phyloP scores from a whole-genome alignment of 2,329 filamentous ascomycete genomes.

The Ophiocordyceps camponoti-rufipedis region DNA sequence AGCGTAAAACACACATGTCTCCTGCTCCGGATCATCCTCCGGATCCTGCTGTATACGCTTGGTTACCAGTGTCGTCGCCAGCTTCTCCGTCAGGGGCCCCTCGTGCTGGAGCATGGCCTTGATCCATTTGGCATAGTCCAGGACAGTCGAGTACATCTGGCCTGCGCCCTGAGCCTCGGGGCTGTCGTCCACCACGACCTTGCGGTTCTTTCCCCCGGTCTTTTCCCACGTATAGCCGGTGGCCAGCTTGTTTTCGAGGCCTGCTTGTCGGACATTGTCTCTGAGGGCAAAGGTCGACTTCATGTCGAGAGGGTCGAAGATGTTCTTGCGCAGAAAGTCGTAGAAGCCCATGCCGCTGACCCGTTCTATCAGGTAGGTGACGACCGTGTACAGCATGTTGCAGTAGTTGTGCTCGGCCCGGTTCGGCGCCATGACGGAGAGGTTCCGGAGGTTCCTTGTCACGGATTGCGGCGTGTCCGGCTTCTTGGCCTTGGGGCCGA shows the following conservation, averaged over 20 bases:
- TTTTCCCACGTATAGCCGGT: conserved; percentile 6
- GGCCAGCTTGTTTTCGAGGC: conserved; percentile 5
- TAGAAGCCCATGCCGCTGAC: conserved; percentile 5
- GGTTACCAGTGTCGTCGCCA: conserved; percentile 6
- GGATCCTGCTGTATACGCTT: conserved; percentile 6
- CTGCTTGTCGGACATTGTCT: conserved; percentile 3
- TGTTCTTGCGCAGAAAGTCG: conserved; percentile 4
- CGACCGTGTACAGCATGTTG: conserved; percentile 12
- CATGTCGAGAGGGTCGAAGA: conserved; percentile 1
- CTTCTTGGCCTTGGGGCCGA: conserved; percentile 4
- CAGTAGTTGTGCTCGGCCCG: conserved; percentile 9
- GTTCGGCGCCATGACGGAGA: conserved; percentile 6
- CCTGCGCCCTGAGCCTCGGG: conserved; percentile 13
- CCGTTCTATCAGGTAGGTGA: conserved; percentile 8
- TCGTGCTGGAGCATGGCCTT: conserved; percentile 8
- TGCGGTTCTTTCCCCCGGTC: not conserved
- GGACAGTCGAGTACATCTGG: conserved; percentile 9
- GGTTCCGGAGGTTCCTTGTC: conserved; percentile 10
- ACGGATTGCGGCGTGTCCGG: conserved; percentile 8
- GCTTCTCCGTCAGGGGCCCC: conserved; percentile 6
- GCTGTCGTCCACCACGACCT: conserved; percentile 2
- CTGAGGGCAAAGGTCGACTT: conserved; percentile 8
- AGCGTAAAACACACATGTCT: conserved; percentile 5
- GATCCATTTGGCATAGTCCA: conserved; percentile 11
- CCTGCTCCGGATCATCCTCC: not conserved